Base-by-base conservation (phyloP, 2,329 filamentous ascomycete genomes). In the Microdochium bolleyi region DNA sequence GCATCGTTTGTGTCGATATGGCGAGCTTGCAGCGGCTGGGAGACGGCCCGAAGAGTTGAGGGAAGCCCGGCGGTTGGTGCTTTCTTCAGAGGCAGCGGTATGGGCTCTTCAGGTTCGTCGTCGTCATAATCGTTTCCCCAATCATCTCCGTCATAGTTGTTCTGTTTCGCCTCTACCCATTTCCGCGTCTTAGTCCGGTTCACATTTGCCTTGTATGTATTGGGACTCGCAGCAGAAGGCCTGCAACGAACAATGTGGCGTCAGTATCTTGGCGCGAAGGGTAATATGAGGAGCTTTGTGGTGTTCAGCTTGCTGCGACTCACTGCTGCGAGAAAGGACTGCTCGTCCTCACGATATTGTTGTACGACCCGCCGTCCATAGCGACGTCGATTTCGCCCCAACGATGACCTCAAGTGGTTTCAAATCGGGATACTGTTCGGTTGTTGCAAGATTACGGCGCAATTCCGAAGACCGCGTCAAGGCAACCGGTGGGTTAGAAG, bases 111-210 rank as follows among this genome's bases (percentile, higher is more conserved):
- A 8, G 65, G 61, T 41, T 81, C 78, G 52, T 82, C 70, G n/a
- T 83, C 79, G 54, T 82, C 79, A 9, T 85, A 81, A 34, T 86
- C 83, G 53, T 77, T 87, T 34, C 90, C 92, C 92, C 92, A 96
- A 64, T 96, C 92, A 62, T 95, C 91, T 57, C 92, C 92, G 62
- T 92, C 92, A 64, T 97, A 97, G 64, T 83, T 88, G 61, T 88
- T 85, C 54, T 83, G 78, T 69, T 92, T 92, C 34, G 92, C 92
- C 63, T 95, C 87, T 37, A 92, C 87, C 92, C 92, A 97, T 80
- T 95, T 95, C 71, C 86, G 88, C 52, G 92, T 96, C 73, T 95
- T 95, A 53, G 84, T 81, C 56, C 92, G 85, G 70, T 89, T 92
- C 49, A 96, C 85, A 67, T 96, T 95, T 51, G 90, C 83, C 67